Evolutionary conservation across 169 alveolate genomes (phyloP), one percentile per base, ranked within the genome.

Genomic region (Eimeria praecox): DNA sequence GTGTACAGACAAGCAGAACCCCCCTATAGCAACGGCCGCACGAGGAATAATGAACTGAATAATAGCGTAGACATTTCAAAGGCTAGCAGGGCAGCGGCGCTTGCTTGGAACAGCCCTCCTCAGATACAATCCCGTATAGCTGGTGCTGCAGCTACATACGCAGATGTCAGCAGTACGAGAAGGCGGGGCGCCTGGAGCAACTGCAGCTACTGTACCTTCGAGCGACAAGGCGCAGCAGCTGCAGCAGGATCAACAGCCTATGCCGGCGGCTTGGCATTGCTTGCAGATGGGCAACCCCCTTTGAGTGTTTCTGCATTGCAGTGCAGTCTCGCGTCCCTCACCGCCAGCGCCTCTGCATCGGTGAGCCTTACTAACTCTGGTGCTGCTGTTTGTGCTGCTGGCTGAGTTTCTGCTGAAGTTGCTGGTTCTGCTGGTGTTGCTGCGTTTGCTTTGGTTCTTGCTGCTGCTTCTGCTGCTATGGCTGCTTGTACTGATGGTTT

Each of bases 301-400:
- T 24, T 24, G 75, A 20, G 75, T 10, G 40, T 16, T 3, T n/a
- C 75, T 5, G 75, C 75, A 40, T 40, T 64, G 75, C 75, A 64
- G 75, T 64, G 75, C 40, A 64, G 75, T n/a, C 35, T 64, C 75
- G 75, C 75, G 22, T 64, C 75, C 40, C 75, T 64, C 40, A n/a
- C 75, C 75, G 75, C 75, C 75, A 64, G 75, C 75, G 40, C 40
- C 40, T 64, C 75, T 64, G 40, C 40, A 16, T 64, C 75, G 35
- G 75, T 64, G 18, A 18, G 75, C 1, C 16, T n/a, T n/a, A 22
- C 22, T 64, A 64, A 27, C 75, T 22, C 75, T 64, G 1, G 18
- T 64, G 35, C 75, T 6, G 35, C 20, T 64, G 75, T 18, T 64
- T 0, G 30, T 59, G 12, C 69, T 59, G 69, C 5, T 52, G 62